Evolutionary conservation across 441 rosid species (phyloP).

Genomic region (Syzygium malaccense): DNA sequence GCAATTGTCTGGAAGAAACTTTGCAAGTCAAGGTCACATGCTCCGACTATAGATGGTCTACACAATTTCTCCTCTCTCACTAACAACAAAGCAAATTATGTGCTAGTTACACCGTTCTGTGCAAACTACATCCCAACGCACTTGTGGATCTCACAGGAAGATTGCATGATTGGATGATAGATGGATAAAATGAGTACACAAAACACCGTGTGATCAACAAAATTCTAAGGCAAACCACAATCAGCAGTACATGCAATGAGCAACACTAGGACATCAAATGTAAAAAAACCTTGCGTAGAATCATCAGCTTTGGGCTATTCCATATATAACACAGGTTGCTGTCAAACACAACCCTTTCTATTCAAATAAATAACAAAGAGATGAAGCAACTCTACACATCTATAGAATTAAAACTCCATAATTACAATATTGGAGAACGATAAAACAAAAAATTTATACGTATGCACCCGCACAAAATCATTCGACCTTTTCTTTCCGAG

Average conservation of each 20-base stretch:
- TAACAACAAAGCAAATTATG: background rate
- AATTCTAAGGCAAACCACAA: background rate
- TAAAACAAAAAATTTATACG: background rate
- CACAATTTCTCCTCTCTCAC: background rate
- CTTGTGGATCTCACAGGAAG: background rate
- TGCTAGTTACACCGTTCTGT: background rate
- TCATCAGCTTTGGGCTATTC: background rate
- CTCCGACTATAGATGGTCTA: background rate
- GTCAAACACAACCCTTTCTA: background rate
- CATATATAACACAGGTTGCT: background rate
- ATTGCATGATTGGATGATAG: background rate
- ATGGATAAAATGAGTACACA: background rate
- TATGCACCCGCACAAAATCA: conserved; percentile 24
- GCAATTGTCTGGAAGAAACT: background rate
- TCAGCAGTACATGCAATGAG: background rate
- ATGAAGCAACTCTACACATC: background rate
- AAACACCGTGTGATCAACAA: background rate
- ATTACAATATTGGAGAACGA: conserved; percentile 10
- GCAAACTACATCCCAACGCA: background rate
- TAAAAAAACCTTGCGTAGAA: background rate
- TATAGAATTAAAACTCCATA: background rate
- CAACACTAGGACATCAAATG: background rate
- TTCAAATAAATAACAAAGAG: background rate
- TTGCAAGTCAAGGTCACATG: background rate
- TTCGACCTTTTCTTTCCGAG: conserved; percentile 36